Conservation (phyloP, 495 filamentous ascomycete species). For the Podospora anserina region DNA sequence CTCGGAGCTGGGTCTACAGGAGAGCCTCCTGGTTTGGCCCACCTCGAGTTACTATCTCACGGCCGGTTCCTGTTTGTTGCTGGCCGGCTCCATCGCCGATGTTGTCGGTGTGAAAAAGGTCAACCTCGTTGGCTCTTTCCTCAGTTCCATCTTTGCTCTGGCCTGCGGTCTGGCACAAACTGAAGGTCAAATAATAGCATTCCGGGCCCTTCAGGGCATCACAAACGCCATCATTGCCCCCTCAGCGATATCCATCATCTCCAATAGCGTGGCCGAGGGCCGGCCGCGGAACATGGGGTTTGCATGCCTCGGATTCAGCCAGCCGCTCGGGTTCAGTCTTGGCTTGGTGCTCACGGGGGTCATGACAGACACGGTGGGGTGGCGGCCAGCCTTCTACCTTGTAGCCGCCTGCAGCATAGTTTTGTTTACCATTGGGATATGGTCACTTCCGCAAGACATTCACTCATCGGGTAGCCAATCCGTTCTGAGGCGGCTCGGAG, state of each 20-base stretch:
- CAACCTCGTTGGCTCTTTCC: slow-evolving; percentile 43
- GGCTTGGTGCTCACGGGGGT: slow-evolving; percentile 55
- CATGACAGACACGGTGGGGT: slow-evolving; percentile 37
- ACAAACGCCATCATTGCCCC: slow-evolving; percentile 51
- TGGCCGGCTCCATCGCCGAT: slow-evolving; percentile 51
- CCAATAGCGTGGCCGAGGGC: slow-evolving; percentile 32
- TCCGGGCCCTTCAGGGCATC: slow-evolving; percentile 50
- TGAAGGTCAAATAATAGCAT: slow-evolving; percentile 49
- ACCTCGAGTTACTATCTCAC: slow-evolving; percentile 46
- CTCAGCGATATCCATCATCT: slow-evolving; percentile 49
- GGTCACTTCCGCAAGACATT: slow-evolving; percentile 3
- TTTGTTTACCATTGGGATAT: slow-evolving; percentile 4
- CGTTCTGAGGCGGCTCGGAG: not conserved
- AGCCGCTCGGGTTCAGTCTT: slow-evolving; percentile 52
- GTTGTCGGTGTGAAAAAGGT: slow-evolving; percentile 46
- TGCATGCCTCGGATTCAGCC: slow-evolving; percentile 48
- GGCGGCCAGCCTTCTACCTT: slow-evolving; percentile 9
- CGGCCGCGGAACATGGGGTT: slow-evolving; percentile 51
- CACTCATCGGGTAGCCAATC: no score
- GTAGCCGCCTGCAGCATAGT: slow-evolving; percentile 4
- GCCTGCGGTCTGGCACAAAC: slow-evolving; percentile 44
- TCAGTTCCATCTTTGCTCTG: slow-evolving; percentile 44
- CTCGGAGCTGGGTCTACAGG: slow-evolving; percentile 38
- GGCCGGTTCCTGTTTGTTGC: slow-evolving; percentile 45
- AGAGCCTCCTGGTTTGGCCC: slow-evolving; percentile 49